Evolutionary conservation across 768 basidiomycete species (phyloP).

Genomic region (Phylloporus sp.): DNA sequence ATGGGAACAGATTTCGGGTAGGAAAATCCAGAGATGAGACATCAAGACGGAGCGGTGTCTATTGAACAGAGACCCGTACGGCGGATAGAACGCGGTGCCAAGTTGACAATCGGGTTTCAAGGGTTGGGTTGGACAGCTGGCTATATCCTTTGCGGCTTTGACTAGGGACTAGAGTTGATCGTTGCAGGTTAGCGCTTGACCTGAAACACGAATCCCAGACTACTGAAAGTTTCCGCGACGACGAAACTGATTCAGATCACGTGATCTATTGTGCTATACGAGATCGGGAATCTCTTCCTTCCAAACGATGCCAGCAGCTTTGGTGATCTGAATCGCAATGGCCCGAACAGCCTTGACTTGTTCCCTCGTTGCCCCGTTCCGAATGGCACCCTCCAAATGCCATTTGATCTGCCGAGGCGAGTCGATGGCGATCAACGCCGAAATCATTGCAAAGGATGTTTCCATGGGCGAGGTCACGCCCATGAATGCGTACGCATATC

Average conservation of each 20-base stretch:
- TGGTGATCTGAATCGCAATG: conserved; percentile 50
- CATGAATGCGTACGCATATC: conserved; percentile 47
- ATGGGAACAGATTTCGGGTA: too few species aligned
- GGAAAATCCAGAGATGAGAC: too few species aligned
- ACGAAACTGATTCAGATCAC: conserved; percentile 7
- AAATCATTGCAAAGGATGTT: conserved; percentile 54
- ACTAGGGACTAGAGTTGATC: too few species aligned
- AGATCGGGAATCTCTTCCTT: conserved; percentile 46
- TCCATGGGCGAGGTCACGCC: conserved; percentile 46
- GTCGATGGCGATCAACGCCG: conserved; percentile 57
- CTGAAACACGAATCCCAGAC: too few species aligned
- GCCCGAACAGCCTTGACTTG: conserved; percentile 50
- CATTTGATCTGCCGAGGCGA: conserved; percentile 59
- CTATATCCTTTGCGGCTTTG: too few species aligned
- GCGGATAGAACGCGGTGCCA: too few species aligned
- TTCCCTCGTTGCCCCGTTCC: conserved; percentile 49
- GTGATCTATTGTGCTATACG: conserved; percentile 10
- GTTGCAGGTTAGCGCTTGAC: too few species aligned
- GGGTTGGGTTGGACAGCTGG: too few species aligned
- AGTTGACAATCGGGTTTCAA: too few species aligned
- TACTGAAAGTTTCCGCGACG: too few species aligned
- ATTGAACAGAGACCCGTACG: too few species aligned
- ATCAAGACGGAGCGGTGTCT: too few species aligned
- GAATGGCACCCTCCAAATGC: conserved; percentile 55
- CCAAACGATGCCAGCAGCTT: conserved; percentile 48